A percentile compares a stretch with the other conserved stretches of the same genome.
Conservation (phyloP, 2,329 filamentous ascomycete species). For the Sclerotinia spermophila region DNA sequence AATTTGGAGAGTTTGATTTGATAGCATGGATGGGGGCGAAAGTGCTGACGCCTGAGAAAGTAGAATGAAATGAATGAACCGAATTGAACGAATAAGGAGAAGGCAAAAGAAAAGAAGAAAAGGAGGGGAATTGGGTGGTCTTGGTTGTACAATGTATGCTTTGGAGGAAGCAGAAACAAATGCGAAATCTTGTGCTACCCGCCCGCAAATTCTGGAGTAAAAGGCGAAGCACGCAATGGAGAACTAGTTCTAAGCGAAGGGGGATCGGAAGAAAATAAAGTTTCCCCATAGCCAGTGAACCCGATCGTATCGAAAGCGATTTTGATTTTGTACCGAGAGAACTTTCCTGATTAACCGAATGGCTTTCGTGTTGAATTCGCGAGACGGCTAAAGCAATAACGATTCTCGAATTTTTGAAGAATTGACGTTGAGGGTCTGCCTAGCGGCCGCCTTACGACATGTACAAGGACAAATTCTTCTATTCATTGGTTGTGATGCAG, state of each 20-base stretch:
- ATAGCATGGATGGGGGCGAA: neutral
- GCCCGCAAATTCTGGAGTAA: neutral
- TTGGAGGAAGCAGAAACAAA: neutral
- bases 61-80: neutral
- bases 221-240: neutral
- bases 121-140: too few species aligned
- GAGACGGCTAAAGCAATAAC: neutral
- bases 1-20: neutral
- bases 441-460: conserved; percentile 22
- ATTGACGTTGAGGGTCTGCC: conserved; percentile 23
- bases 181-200: neutral
- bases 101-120: neutral
- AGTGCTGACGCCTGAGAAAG: neutral
- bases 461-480: neutral
- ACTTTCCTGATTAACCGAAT: neutral
- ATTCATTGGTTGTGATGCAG: neutral
- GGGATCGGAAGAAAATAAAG: neutral
- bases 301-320: neutral
- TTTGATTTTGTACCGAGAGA: neutral
- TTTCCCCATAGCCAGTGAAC: neutral
- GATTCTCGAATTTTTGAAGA: neutral
- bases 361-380: neutral
- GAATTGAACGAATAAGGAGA: neutral
- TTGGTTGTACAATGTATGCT: neutral
- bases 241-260: neutral